A percentile compares a stretch with the other conserved stretches of the same genome.
These are phyloP conservation scores for Glycine soja DNA, from an alignment of 306 rosid species.

Conservation along the genomic window DNA sequence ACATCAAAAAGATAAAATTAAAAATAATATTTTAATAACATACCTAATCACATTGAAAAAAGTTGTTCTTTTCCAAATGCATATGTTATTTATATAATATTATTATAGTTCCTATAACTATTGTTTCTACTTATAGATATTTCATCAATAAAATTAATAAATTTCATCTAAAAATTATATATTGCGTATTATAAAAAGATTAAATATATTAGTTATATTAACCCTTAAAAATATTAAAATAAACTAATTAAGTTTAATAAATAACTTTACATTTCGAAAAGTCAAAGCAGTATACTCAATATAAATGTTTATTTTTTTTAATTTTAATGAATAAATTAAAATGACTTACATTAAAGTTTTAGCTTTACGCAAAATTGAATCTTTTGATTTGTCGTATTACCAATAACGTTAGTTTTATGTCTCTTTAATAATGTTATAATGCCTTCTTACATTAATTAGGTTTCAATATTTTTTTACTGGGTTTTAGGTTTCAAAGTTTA, in stretches of 20 bases:
- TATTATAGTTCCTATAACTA: not conserved
- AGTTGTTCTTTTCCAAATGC: not conserved
- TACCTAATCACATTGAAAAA: not conserved
- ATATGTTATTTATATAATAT: not conserved
- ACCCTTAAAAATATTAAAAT: too few species aligned
- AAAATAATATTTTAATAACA: not conserved
- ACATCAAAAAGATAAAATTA: not conserved
- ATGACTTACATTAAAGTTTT: not conserved
- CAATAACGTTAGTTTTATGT: not conserved
- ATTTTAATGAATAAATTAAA: not conserved
- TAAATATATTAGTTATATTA: not conserved
- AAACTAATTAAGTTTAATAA: not conserved
- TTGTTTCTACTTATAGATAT: not conserved
- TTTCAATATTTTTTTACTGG: too few species aligned
- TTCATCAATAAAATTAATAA: not conserved
- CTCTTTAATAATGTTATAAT: too few species aligned
- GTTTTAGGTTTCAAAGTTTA: too few species aligned
- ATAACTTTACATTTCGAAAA: not conserved
- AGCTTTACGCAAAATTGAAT: not conserved
- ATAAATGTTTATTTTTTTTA: not conserved
- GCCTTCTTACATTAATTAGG: too few species aligned
- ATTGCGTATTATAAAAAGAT: not conserved
- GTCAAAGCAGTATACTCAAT: not conserved
- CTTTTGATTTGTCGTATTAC: not conserved
- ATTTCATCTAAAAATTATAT: not conserved